Conservation (phyloP, 139 green algal genomes). For the Chlorella sp. region DNA sequence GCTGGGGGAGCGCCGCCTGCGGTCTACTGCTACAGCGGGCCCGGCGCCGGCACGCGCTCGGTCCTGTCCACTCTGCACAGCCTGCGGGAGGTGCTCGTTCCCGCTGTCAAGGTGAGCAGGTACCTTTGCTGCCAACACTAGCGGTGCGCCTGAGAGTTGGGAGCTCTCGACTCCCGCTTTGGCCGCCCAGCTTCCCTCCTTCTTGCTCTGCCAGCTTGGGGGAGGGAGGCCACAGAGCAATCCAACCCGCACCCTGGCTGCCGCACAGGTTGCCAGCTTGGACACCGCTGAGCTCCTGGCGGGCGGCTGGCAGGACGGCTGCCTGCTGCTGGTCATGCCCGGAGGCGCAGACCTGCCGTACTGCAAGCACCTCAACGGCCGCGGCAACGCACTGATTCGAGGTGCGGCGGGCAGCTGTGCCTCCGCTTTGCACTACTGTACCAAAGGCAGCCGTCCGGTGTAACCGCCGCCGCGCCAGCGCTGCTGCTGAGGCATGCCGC, state of each 20-base stretch:
- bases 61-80: conserved; percentile 38
- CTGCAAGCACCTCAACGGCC: conserved; percentile 71
- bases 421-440: not conserved
- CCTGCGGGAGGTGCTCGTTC: conserved; percentile 39
- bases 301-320: conserved; percentile 51
- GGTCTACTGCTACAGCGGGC: conserved; percentile 56
- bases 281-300: conserved; percentile 51
- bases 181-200: no score
- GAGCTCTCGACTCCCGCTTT: not conserved
- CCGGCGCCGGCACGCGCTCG: conserved; percentile 60
- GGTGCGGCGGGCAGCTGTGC: conserved; percentile 32
- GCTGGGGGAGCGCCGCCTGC: not conserved
- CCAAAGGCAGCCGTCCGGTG: no score
- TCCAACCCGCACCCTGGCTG: no score
- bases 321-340: conserved; percentile 69
- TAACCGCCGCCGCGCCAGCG: no score
- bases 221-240: no score
- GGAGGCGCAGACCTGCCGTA: conserved; percentile 83
- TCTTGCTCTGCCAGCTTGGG: no score
- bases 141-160: not conserved
- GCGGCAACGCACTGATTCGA: conserved; percentile 67
- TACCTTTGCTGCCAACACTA: not conserved
- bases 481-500: not conserved
- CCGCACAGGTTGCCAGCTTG: conserved; percentile 45
- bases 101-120: conserved; percentile 15